These are phyloP conservation scores for Pseudogymnoascus sp. DNA, from an alignment of 2,329 filamentous ascomycete genomes.

Conservation along the genomic window DNA sequence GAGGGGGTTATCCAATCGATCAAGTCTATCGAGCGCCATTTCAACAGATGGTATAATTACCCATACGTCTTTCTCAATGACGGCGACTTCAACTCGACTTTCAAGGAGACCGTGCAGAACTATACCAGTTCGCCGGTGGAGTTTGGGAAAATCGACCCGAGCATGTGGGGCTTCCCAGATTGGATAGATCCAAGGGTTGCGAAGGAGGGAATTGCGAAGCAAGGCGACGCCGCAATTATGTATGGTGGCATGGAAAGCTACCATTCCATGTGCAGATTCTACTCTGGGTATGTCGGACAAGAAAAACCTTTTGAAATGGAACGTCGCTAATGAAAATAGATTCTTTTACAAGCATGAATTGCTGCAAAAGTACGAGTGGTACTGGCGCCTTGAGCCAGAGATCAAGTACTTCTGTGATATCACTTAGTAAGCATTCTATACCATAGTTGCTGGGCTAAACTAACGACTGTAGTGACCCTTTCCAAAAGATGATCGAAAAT, in stretches of 20 bases:
- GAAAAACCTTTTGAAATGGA: not conserved
- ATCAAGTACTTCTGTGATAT: conserved; percentile 99
- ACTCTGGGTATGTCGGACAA: conserved; percentile 66
- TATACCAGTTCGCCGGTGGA: conserved; percentile 84
- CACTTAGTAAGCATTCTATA: conserved; percentile 63
- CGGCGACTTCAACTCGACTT: conserved; percentile 89
- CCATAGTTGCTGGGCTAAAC: conserved; percentile 12
- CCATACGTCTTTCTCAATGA: conserved; percentile 98
- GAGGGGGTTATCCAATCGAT: conserved; percentile 94
- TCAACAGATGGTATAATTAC: conserved; percentile 98
- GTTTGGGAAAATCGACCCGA: conserved; percentile 84
- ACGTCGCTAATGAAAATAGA: conserved; percentile 33
- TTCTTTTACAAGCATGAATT: conserved; percentile 98
- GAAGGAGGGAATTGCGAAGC: conserved; percentile 91
- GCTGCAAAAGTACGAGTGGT: conserved; percentile 96
- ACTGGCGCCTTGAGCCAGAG: conserved; percentile 97
- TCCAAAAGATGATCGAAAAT: conserved; percentile 82
- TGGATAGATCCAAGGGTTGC: conserved; percentile 93
- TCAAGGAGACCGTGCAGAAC: conserved; percentile 79
- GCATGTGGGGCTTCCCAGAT: conserved; percentile 94
- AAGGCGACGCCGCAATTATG: conserved; percentile 97
- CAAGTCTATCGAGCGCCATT: conserved; percentile 96
- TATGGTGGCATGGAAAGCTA: conserved; percentile 98
- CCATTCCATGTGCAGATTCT: conserved; percentile 98
- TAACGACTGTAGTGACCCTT: conserved; percentile 64